These are phyloP conservation scores for Fraxinus albicans DNA, from an alignment of 305 asterid genomes.

Conservation along the genomic window DNA sequence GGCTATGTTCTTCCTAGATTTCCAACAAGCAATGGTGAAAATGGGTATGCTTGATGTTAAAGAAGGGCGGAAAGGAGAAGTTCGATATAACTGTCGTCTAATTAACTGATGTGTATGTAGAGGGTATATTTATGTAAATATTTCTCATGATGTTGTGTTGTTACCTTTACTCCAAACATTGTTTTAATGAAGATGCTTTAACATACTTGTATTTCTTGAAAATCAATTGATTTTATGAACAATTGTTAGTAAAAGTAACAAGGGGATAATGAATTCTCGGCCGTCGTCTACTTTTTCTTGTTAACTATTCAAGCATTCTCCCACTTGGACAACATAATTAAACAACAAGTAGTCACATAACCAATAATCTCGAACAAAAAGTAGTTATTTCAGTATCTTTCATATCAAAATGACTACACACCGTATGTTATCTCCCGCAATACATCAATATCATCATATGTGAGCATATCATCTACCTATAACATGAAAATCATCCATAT, in stretches of 20 bases:
- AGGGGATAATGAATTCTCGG: not conserved
- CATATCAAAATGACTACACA: not conserved
- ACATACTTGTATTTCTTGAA: not conserved
- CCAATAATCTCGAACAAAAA: not conserved
- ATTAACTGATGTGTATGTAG: conserved; percentile 40
- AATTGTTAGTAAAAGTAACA: not conserved
- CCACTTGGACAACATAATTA: not conserved
- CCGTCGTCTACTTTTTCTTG: not conserved
- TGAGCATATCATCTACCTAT: not conserved
- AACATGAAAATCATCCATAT: not conserved
- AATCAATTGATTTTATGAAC: not conserved
- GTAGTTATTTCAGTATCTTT: too few species aligned
- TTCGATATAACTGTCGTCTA: conserved; percentile 51
- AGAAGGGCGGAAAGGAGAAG: conserved; percentile 70
- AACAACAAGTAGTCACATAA: not conserved
- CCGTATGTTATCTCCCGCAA: not conserved
- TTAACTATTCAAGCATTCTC: not conserved
- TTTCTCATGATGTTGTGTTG: not conserved
- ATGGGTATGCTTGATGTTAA: conserved; percentile 76
- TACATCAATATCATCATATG: not conserved
- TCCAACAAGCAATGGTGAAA: conserved; percentile 74
- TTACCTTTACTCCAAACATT: not conserved
- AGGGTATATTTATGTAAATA: not conserved
- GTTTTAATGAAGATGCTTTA: not conserved
- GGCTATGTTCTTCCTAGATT: conserved; percentile 79